Base-by-base conservation (phyloP, 2,329 filamentous ascomycete genomes). In the Graphiopsis chlorocephala region DNA sequence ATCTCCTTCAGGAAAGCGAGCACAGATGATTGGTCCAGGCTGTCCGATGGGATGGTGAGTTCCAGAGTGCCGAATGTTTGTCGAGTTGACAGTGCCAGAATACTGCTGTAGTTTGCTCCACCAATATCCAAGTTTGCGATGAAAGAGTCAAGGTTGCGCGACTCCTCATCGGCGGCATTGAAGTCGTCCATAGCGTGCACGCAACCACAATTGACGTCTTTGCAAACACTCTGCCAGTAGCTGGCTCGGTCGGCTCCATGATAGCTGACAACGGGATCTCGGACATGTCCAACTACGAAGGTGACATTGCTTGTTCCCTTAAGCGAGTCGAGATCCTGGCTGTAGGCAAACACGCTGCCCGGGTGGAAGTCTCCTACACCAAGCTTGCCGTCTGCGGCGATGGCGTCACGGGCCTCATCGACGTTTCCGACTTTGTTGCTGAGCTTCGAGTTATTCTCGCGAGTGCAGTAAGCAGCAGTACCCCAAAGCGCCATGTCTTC, bases 1-100 rank as follows among this genome's bases (percentile, higher is more conserved):
- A 87, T 87, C 66, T 87, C 85, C 69, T 87, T 87, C 65, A 86
- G 74, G 72, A 87, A 87, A 12, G 80, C 69, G 31, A 53, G 33
- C 20, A 62, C 60, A 7, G 31, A 29, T 14, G 25, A 55, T 4
- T 35, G 52, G 57, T 83, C 82, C 25, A 76, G 76, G 29, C 80
- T 80, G 15, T 80, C 76, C 1, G 77, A 64, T 0, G 80, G 83
- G 28, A 82, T 83, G 25, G 79, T 79, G 20, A 84, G 79, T 63
- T 85, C 80, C 1, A 78, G 78, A 2, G 82, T 79, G 57, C 78
- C 84, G 65, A 85, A 83, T 0, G 79, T 79, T 66, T 86, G 84
- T 42, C 83, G 80, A 6, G 78, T 77, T 15, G 82, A 79, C 31
- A 80, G 65, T 26, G 77, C 72, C 20, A 80, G 72, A 28, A 62